phyloP scores from a whole-genome alignment of 345 rosid genomes.

The Eucalyptus erythrocorys region DNA sequence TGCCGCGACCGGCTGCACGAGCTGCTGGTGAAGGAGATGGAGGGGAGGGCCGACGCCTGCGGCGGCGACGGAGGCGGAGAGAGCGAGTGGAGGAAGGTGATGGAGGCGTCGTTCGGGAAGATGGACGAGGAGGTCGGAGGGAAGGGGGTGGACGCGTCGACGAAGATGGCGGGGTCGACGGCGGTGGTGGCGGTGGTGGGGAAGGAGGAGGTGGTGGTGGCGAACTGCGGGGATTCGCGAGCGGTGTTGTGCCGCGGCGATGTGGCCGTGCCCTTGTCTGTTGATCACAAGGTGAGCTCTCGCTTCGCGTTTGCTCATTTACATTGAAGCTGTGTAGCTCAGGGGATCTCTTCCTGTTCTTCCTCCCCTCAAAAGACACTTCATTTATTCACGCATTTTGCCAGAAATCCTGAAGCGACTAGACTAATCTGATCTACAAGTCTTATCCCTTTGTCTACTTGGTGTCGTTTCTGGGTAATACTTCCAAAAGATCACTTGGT shows the following conservation, averaged over 20 bases:
- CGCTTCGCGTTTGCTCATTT: not conserved
- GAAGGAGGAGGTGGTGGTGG: conserved; percentile 17
- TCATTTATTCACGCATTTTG: not conserved
- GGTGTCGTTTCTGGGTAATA: not conserved
- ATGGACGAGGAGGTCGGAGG: conserved; percentile 25
- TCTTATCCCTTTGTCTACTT: not conserved
- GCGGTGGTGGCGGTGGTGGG: conserved; percentile 25
- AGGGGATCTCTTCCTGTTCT: not conserved
- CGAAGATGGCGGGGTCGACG: conserved; percentile 5
- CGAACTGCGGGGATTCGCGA: conserved; percentile 31
- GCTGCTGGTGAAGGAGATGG: conserved; percentile 16
- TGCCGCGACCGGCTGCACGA: conserved; percentile 20
- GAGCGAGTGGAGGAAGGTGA: conserved; percentile 16
- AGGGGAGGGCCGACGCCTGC: not conserved
- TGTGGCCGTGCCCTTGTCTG: conserved; percentile 10
- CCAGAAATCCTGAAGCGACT: not conserved
- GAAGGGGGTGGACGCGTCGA: not conserved
- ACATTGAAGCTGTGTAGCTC: not conserved
- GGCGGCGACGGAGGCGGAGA: not conserved
- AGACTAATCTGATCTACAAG: not conserved
- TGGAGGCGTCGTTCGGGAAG: conserved; percentile 12
- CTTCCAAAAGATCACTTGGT: not conserved
- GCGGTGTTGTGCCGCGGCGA: conserved; percentile 17
- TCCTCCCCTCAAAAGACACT: not conserved
- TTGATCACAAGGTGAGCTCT: conserved; percentile 17